Evolutionary conservation across 345 rosid species (phyloP).

Genomic region (Aquilaria yunnanensis): DNA sequence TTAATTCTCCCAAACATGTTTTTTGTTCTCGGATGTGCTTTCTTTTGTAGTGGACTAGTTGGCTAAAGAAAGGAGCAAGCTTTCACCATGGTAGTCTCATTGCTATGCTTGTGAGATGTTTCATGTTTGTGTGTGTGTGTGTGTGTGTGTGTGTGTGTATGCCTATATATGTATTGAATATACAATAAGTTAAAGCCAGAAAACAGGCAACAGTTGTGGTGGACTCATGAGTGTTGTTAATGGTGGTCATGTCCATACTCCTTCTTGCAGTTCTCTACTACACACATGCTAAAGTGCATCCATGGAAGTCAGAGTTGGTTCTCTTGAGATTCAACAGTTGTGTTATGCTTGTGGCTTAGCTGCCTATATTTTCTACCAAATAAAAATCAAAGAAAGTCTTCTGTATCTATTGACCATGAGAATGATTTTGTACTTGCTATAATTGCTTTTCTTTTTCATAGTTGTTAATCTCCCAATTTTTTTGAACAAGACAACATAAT

Average conservation of each 20-base stretch:
- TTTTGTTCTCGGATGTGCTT: constrained; percentile 87
- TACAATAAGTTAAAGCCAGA: constrained; percentile 7
- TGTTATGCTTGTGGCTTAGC: constrained; percentile 76
- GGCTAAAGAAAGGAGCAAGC: constrained; percentile 56
- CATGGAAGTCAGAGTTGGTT: constrained; percentile 70
- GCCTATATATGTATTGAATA: constrained; percentile 18
- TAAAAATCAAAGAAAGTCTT: constrained; percentile 43
- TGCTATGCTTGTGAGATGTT: too few relatives aligned
- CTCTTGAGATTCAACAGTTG: constrained; percentile 91
- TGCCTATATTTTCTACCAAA: constrained; percentile 71
- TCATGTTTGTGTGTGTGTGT: not conserved
- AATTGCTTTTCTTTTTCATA: too few relatives aligned
- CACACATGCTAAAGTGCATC: constrained; percentile 79
- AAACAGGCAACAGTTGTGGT: constrained; percentile 63
- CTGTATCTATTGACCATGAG: constrained; percentile 41
- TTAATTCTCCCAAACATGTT: constrained; percentile 78
- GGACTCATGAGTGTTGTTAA: constrained; percentile 75
- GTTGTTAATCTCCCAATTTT: too few relatives aligned
- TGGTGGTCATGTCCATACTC: constrained; percentile 87
- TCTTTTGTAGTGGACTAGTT: constrained; percentile 72
- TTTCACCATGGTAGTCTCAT: constrained; percentile 52
- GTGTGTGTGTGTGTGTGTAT: constrained; percentile 1
- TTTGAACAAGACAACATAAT: too few relatives aligned
- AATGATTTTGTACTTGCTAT: constrained; percentile 23
- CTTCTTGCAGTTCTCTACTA: constrained; percentile 82